phyloP scores from a whole-genome alignment of 345 rosid species.

The Aquilaria yunnanensis region DNA sequence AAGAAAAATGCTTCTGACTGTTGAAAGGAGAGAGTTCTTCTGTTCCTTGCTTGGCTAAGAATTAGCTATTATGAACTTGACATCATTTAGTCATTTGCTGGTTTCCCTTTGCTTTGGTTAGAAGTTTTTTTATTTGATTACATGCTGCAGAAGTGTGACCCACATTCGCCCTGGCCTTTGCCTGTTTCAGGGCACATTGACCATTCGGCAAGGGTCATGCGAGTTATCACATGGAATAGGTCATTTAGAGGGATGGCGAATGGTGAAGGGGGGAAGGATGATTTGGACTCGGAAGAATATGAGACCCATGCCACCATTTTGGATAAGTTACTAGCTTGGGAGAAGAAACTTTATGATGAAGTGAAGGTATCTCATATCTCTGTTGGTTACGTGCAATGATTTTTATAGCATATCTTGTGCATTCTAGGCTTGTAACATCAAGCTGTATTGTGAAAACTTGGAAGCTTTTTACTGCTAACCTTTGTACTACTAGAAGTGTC shows the following conservation, averaged over 20 bases:
- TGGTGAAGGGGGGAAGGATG: slow-evolving; percentile 63
- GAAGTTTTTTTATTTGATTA: no score
- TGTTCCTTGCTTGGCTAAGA: background rate
- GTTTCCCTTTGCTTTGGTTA: no score
- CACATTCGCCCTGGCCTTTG: background rate
- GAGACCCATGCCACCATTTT: slow-evolving; percentile 91
- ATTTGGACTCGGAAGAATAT: slow-evolving; percentile 57
- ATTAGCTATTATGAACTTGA: background rate
- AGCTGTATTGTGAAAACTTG: no score
- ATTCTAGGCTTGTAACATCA: no score
- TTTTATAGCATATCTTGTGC: no score
- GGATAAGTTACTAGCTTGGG: slow-evolving; percentile 96
- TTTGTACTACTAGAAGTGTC: no score
- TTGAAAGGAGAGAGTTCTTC: no score
- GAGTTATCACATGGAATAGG: slow-evolving; percentile 91
- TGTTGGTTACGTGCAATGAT: background rate
- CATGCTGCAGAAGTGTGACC: no score
- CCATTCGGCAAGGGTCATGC: slow-evolving; percentile 94
- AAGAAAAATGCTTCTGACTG: no score
- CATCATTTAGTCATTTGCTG: background rate
- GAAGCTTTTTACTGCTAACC: no score
- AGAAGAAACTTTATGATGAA: slow-evolving; percentile 94
- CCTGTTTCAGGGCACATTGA: slow-evolving; percentile 62
- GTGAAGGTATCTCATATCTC: slow-evolving; percentile 55
- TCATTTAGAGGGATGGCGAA: slow-evolving; percentile 54